phyloP scores from a whole-genome alignment of 169 alveolate species.

The Cryptosporidium sp. region DNA sequence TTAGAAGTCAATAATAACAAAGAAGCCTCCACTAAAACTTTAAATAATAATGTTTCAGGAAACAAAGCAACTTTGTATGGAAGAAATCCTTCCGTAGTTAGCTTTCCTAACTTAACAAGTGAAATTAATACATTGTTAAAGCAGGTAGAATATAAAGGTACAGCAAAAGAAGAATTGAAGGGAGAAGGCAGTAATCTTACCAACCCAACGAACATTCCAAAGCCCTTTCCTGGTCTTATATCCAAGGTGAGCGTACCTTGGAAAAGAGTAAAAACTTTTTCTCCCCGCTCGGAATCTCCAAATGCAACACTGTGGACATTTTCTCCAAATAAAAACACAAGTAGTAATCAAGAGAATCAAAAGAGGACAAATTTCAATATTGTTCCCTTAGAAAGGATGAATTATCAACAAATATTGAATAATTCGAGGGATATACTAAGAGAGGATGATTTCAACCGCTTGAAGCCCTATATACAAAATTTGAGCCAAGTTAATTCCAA shows the following conservation, averaged over 20 bases:
- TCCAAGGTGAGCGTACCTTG: neutral
- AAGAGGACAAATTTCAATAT: conserved; percentile 5
- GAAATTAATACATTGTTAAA: conserved; percentile 49
- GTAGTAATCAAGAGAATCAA: conserved; percentile 18
- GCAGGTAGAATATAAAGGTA: neutral
- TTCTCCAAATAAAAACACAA: neutral
- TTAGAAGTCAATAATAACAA: neutral
- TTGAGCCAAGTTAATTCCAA: conserved; percentile 13
- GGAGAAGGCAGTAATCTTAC: neutral
- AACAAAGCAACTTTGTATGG: neutral
- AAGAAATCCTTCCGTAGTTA: conserved; percentile 1
- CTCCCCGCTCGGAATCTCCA: neutral
- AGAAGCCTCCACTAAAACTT: neutral
- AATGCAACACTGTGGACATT: neutral
- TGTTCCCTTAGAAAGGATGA: neutral
- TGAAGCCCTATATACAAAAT: conserved; percentile 2
- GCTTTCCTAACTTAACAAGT: conserved; percentile 2
- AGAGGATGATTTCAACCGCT: conserved; percentile 14
- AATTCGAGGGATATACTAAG: conserved; percentile 4
- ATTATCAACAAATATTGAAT: conserved; percentile 6
- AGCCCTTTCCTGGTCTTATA: neutral
- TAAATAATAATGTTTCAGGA: neutral
- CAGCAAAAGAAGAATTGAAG: neutral
- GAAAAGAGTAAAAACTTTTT: conserved; percentile 1
- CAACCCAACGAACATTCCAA: neutral